These are phyloP conservation scores for Paramecium sonneborni DNA, from an alignment of 73 alveolate species.

Conservation along the genomic window DNA sequence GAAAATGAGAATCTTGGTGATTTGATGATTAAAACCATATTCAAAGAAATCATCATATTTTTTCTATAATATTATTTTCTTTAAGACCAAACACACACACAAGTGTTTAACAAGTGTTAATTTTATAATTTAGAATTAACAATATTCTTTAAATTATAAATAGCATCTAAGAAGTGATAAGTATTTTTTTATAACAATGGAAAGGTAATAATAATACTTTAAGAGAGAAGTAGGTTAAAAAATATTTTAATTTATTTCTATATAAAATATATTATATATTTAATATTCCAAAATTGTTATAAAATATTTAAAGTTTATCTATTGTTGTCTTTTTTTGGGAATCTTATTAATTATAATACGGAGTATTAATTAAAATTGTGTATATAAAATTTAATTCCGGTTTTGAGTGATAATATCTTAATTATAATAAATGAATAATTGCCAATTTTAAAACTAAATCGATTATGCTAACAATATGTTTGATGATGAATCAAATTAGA, in stretches of 20 bases:
- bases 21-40: neutral
- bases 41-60: neutral
- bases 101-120: neutral
- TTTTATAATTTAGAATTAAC: too few relatives aligned
- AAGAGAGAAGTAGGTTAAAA: too few relatives aligned
- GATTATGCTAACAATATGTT: neutral
- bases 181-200: too few relatives aligned
- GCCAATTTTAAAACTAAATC: neutral
- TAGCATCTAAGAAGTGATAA: too few relatives aligned
- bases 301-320: neutral
- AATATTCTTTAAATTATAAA: too few relatives aligned
- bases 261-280: too few relatives aligned
- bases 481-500: neutral
- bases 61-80: neutral
- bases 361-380: neutral
- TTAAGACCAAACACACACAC: neutral
- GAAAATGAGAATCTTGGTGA: too few relatives aligned
- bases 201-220: too few relatives aligned
- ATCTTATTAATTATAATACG: neutral
- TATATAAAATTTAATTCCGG: conserved; percentile 3
- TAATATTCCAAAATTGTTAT: neutral
- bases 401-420: neutral
- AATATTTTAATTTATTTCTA: too few relatives aligned
- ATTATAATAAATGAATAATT: neutral
- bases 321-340: neutral